Evolutionary conservation across 768 basidiomycete species (phyloP), one percentile per base, ranked within the genome.

Genomic region (Kwoniella newhampshirensis): DNA sequence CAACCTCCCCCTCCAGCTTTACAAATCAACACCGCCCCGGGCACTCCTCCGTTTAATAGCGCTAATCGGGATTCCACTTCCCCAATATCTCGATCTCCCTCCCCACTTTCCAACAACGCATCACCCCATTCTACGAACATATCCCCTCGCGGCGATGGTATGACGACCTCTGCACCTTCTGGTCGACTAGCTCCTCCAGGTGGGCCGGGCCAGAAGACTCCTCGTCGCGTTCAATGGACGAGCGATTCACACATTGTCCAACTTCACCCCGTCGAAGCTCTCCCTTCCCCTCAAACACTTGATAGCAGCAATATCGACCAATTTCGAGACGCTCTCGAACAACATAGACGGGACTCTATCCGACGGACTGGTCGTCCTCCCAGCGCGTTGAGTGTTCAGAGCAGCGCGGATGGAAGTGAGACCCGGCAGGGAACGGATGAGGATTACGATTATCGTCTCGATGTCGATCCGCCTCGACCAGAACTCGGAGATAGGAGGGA

Each of bases 371-470:
- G 21, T 35, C 54, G 60, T 26, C 63, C 63, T 17, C 49, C 59
- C 5, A 61, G 57, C 37, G 47, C 45, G 28, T 44, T 63, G 1
- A 58, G 54, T 18, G 18, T 44, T 7, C 30, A 35, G 3, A 64
- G 57, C 35, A 64, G 59, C 54, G 48, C 32, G 18, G 56, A 58
- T n/a, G 57, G 43, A 11, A 45, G 56, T 23, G 59, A 59, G n/a
- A 35, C 30, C 21, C 28, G 53, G 21, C 46, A 36, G 6, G 55
- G 40, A 21, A 57, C 54, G 12, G 71, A 66, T 26, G 71, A 71
- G 47, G 75, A 76, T 54, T 76, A 76, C 35, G 75, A 76, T 54
- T 76, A 74, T 57, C 63, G 75, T 17, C 55, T 76, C 15, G 73
- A 76, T 40, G 58, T 60, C 8, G 73, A 67, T 54, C 70, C 69